Evolutionary conservation across 2,329 filamentous ascomycete species (phyloP).

Genomic region (Magnaporthiopsis rhizophila): DNA sequence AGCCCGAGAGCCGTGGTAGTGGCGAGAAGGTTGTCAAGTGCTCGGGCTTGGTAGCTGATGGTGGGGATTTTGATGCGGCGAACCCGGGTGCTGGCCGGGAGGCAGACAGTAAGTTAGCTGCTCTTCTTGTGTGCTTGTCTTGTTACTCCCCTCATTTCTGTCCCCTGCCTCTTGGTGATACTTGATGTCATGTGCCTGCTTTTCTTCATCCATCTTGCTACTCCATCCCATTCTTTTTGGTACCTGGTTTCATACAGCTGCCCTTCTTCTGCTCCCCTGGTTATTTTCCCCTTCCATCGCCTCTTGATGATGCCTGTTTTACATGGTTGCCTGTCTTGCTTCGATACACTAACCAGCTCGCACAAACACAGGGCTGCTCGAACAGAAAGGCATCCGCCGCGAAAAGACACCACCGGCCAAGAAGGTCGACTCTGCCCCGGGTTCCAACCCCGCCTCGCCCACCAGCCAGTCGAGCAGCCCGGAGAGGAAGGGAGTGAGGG

Average conservation of each 20-base stretch:
- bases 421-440: constrained; percentile 12
- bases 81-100: constrained; percentile 58
- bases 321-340: not conserved
- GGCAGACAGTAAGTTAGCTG: constrained; percentile 51
- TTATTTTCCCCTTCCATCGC: not conserved
- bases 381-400: constrained; percentile 40
- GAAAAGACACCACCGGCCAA: constrained; percentile 13
- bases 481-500: constrained; percentile 26
- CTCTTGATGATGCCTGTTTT: not conserved
- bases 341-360: not conserved
- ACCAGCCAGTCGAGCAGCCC: constrained; percentile 18
- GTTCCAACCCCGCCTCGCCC: constrained; percentile 16
- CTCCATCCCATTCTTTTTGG: too few relatives aligned
- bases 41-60: constrained; percentile 53
- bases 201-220: too few relatives aligned
- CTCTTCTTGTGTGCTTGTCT: not conserved
- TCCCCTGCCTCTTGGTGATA: too few relatives aligned
- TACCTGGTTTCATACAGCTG: too few relatives aligned
- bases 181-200: too few relatives aligned
- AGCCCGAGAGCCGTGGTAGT: constrained; percentile 36
- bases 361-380: constrained; percentile 36
- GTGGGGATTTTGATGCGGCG: constrained; percentile 58
- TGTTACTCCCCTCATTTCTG: too few relatives aligned
- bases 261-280: not conserved
- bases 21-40: constrained; percentile 51